Percentiles rank a stretch among this genome's conserved stretches.
Evolutionary conservation across 495 filamentous ascomycete species (phyloP).

Genomic region (Xylaria curta): DNA sequence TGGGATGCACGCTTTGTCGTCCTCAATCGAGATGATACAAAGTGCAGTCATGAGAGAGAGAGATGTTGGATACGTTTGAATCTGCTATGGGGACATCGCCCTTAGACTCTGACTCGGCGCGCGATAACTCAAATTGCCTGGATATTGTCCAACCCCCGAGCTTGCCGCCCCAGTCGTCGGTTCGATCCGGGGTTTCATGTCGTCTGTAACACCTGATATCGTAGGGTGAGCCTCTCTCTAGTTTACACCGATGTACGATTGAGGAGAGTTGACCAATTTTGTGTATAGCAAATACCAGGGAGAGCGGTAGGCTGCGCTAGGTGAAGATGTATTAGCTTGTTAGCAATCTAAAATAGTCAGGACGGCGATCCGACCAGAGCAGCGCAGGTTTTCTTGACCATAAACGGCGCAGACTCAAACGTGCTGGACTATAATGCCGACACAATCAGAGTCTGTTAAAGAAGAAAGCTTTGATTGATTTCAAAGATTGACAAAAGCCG

Average conservation of each 20-base stretch:
- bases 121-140: constrained; percentile 8
- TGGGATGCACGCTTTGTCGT: constrained; percentile 8
- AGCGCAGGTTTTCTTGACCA: neutral
- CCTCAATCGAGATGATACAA: constrained; percentile 11
- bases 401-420: neutral
- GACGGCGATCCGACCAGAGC: neutral
- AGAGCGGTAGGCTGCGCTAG: neutral
- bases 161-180: constrained; percentile 14
- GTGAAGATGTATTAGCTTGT: constrained; percentile 12
- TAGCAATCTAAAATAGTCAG: neutral
- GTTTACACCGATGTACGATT: neutral
- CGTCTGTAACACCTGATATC: constrained; percentile 8
- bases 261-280: neutral
- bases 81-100: constrained; percentile 9
- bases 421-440: neutral
- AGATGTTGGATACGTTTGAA: constrained; percentile 1
- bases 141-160: constrained; percentile 1
- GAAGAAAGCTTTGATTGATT: neutral
- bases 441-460: neutral
- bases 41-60: constrained; percentile 12
- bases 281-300: neutral
- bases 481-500: neutral
- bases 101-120: neutral
- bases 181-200: constrained; percentile 15
- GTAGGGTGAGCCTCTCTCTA: neutral